Evolutionary conservation across 2,329 filamentous ascomycete genomes (phyloP), one percentile per base, ranked within the genome.

Genomic region (Colletotrichum destructivum): DNA sequence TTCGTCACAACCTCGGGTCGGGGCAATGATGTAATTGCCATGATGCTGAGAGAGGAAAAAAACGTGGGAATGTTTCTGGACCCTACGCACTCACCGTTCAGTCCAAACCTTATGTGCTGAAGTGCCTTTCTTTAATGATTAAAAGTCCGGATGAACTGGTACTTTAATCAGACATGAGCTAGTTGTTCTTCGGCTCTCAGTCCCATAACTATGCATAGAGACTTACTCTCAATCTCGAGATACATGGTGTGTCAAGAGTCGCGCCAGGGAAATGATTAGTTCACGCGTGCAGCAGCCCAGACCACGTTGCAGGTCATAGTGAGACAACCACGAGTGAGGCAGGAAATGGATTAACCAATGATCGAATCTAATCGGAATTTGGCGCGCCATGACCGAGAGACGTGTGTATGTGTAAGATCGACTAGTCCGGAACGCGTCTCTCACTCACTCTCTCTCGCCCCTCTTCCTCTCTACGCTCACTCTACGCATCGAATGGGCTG

Each of bases 301-400:
- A 46, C 56, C 21, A 35, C 31, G 23, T n/a, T 15, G 40, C 42
- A 42, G 56, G 44, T n/a, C 21, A 38, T 40, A 18, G 23, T n/a
- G 2, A 47, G 26, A 23, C 15, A 40, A 46, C 26, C 26, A 44
- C 44, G 13, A 26, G 7, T 7, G 4, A 49, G 44, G 61, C 31
- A 61, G 16, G 21, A 49, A 23, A 2, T 16, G 4, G 0, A 3
- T 15, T 6, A 3, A 44, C 69, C 69, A 69, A 63, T 63, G 46
- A 64, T 71, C 46, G 59, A 60, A 15, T 8, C 16, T 9, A 21
- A 44, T 55, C 46, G 21, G 40, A 52, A 21, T 40, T 55, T 16
- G 21, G 40, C 44, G n/a, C 26, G 26, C 26, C 26, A 38, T 35
- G 49, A 26, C n/a, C 16, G 4, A 46, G 6, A 6, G 23, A 13